phyloP scores from a whole-genome alignment of 306 rosid genomes.

The Ceratonia siliqua region DNA sequence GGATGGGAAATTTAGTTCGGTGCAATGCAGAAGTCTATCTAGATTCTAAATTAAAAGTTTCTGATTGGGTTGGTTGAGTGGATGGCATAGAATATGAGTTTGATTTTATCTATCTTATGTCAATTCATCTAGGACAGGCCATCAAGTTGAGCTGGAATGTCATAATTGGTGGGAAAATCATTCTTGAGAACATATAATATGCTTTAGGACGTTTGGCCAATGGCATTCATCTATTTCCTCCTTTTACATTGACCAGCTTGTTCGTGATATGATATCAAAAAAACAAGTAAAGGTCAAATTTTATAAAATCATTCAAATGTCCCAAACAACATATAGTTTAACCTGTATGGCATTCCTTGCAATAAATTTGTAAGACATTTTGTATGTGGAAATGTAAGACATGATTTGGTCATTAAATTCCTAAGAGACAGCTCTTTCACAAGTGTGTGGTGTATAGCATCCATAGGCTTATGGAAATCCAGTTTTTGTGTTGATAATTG shows the following conservation, averaged over 20 bases:
- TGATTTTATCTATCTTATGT: conserved; percentile 29
- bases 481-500: conserved; percentile 4
- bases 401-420: neutral
- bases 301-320: neutral
- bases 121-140: too few species aligned
- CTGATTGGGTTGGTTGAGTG: neutral
- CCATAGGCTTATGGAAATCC: conserved; percentile 18
- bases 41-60: neutral
- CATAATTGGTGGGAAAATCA: neutral
- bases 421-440: neutral
- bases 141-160: neutral
- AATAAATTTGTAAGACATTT: conserved; percentile 4
- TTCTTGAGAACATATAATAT: neutral
- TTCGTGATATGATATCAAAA: neutral
- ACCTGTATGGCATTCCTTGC: neutral
- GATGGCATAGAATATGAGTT: neutral
- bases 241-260: neutral
- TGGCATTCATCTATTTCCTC: neutral
- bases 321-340: conserved; percentile 5
- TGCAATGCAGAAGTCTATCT: neutral
- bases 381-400: neutral
- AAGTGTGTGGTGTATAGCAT: neutral
- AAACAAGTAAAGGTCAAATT: neutral
- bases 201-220: neutral
- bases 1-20: neutral